phyloP scores from a whole-genome alignment of 139 green algal species.

The Yamagishiella unicocca region DNA sequence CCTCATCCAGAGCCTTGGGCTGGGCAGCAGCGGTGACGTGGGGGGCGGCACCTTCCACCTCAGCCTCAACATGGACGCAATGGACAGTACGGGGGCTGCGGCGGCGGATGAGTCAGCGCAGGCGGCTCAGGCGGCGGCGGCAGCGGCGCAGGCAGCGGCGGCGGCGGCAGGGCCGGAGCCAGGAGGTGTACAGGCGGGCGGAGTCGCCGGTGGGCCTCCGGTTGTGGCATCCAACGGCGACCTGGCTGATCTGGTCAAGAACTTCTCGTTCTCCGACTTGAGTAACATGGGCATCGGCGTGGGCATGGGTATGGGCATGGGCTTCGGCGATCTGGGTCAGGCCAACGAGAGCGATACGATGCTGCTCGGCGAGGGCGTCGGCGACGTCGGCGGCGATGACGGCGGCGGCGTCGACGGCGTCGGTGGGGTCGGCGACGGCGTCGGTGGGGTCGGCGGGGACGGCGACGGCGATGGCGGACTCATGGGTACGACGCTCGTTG shows the following conservation, averaged over 20 bases:
- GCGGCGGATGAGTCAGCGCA: neutral
- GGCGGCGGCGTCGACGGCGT: neutral
- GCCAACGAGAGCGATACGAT: constrained; percentile 1
- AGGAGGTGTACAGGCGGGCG: neutral
- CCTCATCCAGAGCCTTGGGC: constrained; percentile 26
- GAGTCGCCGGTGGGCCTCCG: neutral
- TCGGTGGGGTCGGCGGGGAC: too few relatives aligned
- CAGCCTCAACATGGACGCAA: neutral
- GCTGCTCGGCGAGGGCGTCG: neutral
- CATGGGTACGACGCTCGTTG: neutral
- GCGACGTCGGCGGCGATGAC: neutral
- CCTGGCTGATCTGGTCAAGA: neutral
- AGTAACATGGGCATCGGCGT: constrained; percentile 21
- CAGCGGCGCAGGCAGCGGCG: neutral
- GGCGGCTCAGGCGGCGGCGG: neutral
- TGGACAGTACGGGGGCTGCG: neutral
- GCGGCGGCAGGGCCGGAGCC: neutral
- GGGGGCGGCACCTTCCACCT: constrained; percentile 13
- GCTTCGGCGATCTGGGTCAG: neutral
- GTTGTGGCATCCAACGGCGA: neutral
- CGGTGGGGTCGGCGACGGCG: neutral
- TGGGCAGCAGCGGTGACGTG: neutral
- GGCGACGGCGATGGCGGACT: neutral
- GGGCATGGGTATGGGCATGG: constrained; percentile 28
- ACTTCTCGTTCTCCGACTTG: constrained; percentile 39